Conservation (phyloP, 2,329 filamentous ascomycete genomes). For the Neopestalotiopsis clavispora region DNA sequence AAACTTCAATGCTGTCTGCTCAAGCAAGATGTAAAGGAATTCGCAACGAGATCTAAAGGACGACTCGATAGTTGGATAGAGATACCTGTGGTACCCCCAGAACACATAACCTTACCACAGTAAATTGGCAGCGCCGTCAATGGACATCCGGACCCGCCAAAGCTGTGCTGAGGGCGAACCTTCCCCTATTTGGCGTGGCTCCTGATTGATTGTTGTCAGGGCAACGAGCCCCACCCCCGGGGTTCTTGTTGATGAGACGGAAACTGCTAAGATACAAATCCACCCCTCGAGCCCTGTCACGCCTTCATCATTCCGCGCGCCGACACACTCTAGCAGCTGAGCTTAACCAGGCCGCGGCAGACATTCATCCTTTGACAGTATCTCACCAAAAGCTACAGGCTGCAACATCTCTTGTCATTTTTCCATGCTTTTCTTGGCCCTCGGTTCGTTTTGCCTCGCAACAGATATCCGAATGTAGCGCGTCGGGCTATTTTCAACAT, state of each 20-base stretch:
- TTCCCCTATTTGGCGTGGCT: neutral
- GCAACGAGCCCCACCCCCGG: neutral
- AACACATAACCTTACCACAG: too few species aligned
- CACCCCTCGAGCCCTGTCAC: neutral
- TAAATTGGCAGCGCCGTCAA: too few species aligned
- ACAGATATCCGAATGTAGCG: slow-evolving; percentile 3
- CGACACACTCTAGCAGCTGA: neutral
- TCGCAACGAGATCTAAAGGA: too few species aligned
- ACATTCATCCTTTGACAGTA: neutral
- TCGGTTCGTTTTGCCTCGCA: slow-evolving; percentile 3
- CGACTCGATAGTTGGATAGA: too few species aligned
- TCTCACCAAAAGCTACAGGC: neutral
- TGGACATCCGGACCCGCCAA: too few species aligned
- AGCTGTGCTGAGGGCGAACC: neutral
- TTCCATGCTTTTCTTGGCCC: neutral
- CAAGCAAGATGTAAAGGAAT: too few species aligned
- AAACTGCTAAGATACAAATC: neutral
- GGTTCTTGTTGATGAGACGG: neutral
- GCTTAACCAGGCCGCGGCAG: neutral
- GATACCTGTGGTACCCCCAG: too few species aligned
- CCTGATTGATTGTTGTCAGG: slow-evolving; percentile 2
- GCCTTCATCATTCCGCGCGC: neutral
- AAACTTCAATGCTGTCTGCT: too few species aligned
- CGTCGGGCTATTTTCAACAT: slow-evolving; percentile 1
- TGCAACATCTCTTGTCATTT: neutral